Evolutionary conservation across 441 rosid species (phyloP).

Genomic region (Aquilaria agallochum): DNA sequence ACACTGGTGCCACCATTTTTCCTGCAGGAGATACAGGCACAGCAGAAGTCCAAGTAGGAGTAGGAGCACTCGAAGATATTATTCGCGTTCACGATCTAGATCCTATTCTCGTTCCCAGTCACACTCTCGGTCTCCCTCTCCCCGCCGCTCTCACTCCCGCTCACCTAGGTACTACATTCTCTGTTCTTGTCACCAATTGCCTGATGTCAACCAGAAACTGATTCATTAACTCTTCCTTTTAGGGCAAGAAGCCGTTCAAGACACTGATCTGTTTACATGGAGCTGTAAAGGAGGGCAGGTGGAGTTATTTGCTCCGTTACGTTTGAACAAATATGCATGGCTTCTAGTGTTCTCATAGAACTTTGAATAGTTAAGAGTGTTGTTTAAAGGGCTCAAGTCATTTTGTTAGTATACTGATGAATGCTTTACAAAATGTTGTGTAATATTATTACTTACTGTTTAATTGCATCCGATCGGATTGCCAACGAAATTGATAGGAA

Average conservation of each 20-base stretch:
- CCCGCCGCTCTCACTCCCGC: constrained; percentile 38
- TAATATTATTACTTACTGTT: too few relatives aligned
- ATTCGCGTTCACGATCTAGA: constrained; percentile 47
- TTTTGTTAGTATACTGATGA: too few relatives aligned
- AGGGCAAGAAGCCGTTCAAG: constrained; percentile 76
- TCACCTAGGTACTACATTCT: constrained; percentile 61
- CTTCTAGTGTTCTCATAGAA: too few relatives aligned
- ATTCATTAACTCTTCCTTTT: constrained; percentile 12
- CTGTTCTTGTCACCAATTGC: neutral
- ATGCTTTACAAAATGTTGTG: too few relatives aligned
- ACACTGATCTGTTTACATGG: constrained; percentile 27
- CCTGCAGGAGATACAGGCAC: constrained; percentile 41
- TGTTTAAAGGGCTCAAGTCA: too few relatives aligned
- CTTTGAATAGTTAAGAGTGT: too few relatives aligned
- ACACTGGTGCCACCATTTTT: constrained; percentile 4
- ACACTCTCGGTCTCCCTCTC: constrained; percentile 28
- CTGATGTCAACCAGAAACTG: constrained; percentile 10
- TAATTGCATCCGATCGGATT: too few relatives aligned
- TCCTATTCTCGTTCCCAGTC: constrained; percentile 45
- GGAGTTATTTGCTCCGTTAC: too few relatives aligned
- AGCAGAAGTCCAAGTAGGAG: constrained; percentile 65
- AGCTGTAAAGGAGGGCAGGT: too few relatives aligned
- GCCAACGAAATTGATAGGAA: too few relatives aligned
- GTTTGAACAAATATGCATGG: too few relatives aligned
- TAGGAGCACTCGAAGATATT: constrained; percentile 49